These are phyloP conservation scores for Asterochloris erici DNA, from an alignment of 139 green algal genomes.

Conservation along the genomic window DNA sequence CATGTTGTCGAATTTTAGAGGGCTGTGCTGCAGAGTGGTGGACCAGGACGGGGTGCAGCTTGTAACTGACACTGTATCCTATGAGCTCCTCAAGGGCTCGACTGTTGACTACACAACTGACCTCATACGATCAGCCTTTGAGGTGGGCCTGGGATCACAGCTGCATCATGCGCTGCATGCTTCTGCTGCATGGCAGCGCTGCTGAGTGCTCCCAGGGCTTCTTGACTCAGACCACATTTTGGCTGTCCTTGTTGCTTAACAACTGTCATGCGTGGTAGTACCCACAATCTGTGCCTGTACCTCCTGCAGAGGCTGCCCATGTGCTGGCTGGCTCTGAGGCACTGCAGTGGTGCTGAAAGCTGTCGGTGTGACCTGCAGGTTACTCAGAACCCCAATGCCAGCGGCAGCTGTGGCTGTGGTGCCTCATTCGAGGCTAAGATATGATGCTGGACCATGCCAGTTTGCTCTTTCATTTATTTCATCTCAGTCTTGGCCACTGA, in stretches of 20 bases:
- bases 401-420: slow-evolving; percentile 46
- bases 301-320: neutral
- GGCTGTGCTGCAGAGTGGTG: slow-evolving; percentile 15
- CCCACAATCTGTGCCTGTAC: neutral
- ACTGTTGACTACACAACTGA: slow-evolving; percentile 59
- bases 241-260: neutral
- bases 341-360: neutral
- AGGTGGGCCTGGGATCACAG: slow-evolving; percentile 4
- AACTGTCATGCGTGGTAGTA: too few species aligned
- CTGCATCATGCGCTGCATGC: neutral
- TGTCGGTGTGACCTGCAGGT: slow-evolving; percentile 21
- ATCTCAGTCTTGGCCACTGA: too few species aligned
- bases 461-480: too few species aligned
- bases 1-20: neutral
- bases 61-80: slow-evolving; percentile 57
- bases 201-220: neutral
- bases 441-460: neutral
- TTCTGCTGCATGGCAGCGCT: neutral
- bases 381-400: slow-evolving; percentile 46
- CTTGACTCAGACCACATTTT: neutral
- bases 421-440: slow-evolving; percentile 47
- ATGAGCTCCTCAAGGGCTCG: slow-evolving; percentile 50
- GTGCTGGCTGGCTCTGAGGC: neutral
- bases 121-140: slow-evolving; percentile 57
- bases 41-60: slow-evolving; percentile 33